Base-by-base conservation (phyloP, 2,329 filamentous ascomycete species). In the Beauveria bassiana region DNA sequence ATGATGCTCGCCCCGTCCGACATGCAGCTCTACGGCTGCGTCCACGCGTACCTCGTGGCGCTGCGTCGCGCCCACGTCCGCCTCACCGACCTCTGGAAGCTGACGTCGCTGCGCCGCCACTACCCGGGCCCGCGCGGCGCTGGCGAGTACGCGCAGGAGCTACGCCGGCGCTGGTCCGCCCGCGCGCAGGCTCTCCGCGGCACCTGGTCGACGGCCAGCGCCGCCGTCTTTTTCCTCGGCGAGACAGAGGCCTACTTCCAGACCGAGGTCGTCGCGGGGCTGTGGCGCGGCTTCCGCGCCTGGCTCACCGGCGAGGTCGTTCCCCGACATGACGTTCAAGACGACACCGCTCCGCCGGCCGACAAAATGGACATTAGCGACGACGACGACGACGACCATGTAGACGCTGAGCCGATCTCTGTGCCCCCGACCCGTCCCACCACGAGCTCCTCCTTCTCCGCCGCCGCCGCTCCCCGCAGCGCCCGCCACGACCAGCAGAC, bases 241-340 rank as follows among this genome's bases (percentile, higher is more conserved):
- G 93, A 97, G 71, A 88, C 91, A 16, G 89, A 93, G 66, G 86
- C 86, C 3, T 98, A 96, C 68, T 86, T 98, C 50, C 93, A 97
- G 72, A 91, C 90, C 1, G 92, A 96, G 70, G 87, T 98, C 7
- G 87, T 97, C 16, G 85, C 87, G 63, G 86, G 87, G 38, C 86
- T 91, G 1, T 97, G 92, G 85, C 83, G 87, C 18, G 86, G 89
- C 57, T 93, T 98, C 67, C 84, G 89, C 59, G 72, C 74, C 16
- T 97, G 93, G 91, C 78, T 96, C 20, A 79, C 79, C 31, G 78
- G 78, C 12, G 77, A 77, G 54, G 68, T 60, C 59, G 63, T 20
- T n/a, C 46, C 43, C 20, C 50, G 38, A 3, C 5, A 55, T 4
- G 20, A 16, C 10, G 4, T 24, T 14, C 42, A 55, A 16, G 34